Conservation (phyloP, 2,329 filamentous ascomycete species). For the Aaosphaeria arxii region DNA sequence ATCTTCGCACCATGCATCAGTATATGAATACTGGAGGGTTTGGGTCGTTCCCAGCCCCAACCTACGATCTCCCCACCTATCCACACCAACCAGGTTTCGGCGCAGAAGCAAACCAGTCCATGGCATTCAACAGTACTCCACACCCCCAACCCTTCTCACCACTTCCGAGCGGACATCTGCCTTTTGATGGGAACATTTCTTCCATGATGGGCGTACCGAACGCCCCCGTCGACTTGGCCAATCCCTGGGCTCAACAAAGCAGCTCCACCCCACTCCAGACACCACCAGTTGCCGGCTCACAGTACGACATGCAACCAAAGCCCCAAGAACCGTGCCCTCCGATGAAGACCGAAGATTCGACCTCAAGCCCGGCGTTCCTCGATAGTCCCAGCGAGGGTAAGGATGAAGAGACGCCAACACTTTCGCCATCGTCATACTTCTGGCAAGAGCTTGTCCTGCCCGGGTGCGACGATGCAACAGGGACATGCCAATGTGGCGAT, state of each 20-base stretch:
- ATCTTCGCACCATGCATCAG: constrained; percentile 44
- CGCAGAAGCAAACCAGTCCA: constrained; percentile 16
- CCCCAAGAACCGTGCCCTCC: constrained; percentile 4
- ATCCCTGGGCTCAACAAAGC: constrained; percentile 20
- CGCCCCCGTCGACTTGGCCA: constrained; percentile 11
- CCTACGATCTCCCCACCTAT: constrained; percentile 34
- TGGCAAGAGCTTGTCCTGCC: constrained; percentile 36
- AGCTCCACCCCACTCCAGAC: constrained; percentile 8
- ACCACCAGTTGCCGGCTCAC: constrained; percentile 8
- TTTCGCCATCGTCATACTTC: constrained; percentile 38
- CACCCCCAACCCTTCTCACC: constrained; percentile 16
- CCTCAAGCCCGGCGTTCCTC: constrained; percentile 9
- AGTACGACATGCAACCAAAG: constrained; percentile 11
- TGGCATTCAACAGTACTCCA: constrained; percentile 11
- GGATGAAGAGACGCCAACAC: constrained; percentile 29
- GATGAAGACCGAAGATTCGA: constrained; percentile 13
- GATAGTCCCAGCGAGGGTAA: constrained; percentile 29
- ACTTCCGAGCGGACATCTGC: constrained; percentile 14
- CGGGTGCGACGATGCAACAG: constrained; percentile 47
- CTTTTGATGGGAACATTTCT: constrained; percentile 18
- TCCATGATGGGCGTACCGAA: constrained; percentile 13
- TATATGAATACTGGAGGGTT: constrained; percentile 34
- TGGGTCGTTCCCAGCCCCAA: constrained; percentile 26
- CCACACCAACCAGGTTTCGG: constrained; percentile 30
- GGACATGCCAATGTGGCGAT: constrained; percentile 52